Percentiles rank a stretch among this genome's conserved stretches.
These are phyloP conservation scores for Rostrohypoxylon terebratum DNA, from an alignment of 495 filamentous ascomycete species.

Conservation along the genomic window DNA sequence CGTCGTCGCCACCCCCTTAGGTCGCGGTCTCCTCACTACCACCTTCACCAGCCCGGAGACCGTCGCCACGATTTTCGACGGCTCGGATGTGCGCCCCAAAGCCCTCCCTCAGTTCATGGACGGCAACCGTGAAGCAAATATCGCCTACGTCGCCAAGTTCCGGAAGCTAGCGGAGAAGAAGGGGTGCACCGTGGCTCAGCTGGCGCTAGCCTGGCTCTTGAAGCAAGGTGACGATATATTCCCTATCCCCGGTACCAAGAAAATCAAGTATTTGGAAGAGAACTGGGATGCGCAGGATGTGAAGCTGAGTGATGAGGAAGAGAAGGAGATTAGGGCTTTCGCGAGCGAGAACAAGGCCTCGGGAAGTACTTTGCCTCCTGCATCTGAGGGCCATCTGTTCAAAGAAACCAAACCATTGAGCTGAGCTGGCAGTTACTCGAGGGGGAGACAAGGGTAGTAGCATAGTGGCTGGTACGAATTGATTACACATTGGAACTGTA, in stretches of 20 bases:
- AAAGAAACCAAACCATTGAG: constrained; percentile 38
- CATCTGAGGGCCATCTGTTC: constrained; percentile 10
- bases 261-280: constrained; percentile 67
- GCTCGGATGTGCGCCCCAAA: constrained; percentile 46
- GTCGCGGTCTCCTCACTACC: constrained; percentile 58
- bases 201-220: constrained; percentile 65
- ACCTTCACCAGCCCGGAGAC: constrained; percentile 20
- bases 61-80: constrained; percentile 31
- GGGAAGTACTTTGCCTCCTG: constrained; percentile 41
- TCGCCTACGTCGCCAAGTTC: constrained; percentile 57
- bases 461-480: too few relatives aligned
- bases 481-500: too few relatives aligned
- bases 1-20: constrained; percentile 61
- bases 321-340: constrained; percentile 58
- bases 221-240: constrained; percentile 66
- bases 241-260: constrained; percentile 69
- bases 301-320: constrained; percentile 62
- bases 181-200: constrained; percentile 58
- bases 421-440: neutral
- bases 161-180: constrained; percentile 60
- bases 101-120: constrained; percentile 60
- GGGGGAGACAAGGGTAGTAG: neutral
- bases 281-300: constrained; percentile 64
- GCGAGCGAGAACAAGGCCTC: constrained; percentile 54
- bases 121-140: constrained; percentile 64